Base-by-base conservation (phyloP, 1,284 basidiomycete species). In the Gymnopus androsaceus region DNA sequence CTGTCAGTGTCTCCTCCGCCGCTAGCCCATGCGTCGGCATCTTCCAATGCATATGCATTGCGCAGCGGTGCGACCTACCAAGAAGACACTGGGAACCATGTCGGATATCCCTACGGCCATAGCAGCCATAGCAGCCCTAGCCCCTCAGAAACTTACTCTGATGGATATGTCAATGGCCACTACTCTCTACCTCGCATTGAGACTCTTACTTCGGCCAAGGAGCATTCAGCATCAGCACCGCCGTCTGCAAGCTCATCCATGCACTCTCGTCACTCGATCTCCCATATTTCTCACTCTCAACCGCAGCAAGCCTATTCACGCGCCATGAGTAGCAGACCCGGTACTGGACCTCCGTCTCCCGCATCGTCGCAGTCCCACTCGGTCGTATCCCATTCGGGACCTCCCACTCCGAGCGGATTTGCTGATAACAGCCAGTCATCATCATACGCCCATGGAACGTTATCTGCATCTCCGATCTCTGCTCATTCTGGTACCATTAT, bases 351-450 rank as follows among this genome's bases (percentile, higher is more conserved):
- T 1, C 68, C 72, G 3, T 74, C 75, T 4, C 74, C 75, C 33
- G 54, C 76, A n/a, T 79, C 79, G 3, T 78, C 79, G 0, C 81
- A 78, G 51, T 71, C 74, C 6, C 37, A 47, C 17, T 82, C 80
- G 3, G 76, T 75, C 3, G 78, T 79, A 14, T 71, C 78, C 0
- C 80, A 79, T 0, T 80, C 81, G 14, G 77, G 42, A 19, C 54
- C 46, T 41, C 70, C 11, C 80, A 81, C 62, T 62, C 75, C 2
- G 11, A 44, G 31, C 19, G 51, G 51, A 7, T 53, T 45, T 47
- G 76, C 76, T 25, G 76, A 79, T 40, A 66, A 64, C 23, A 71
- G 75, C 51, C 57, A 63, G 11, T 71, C 75, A 23, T 70, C 70
- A 37, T 67, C 71, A 34, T 64, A 59, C 44, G 65, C 56, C 38